Evolutionary conservation across 345 rosid genomes (phyloP), one percentile per base, ranked within the genome.

Genomic region (Hibiscus syriacus): DNA sequence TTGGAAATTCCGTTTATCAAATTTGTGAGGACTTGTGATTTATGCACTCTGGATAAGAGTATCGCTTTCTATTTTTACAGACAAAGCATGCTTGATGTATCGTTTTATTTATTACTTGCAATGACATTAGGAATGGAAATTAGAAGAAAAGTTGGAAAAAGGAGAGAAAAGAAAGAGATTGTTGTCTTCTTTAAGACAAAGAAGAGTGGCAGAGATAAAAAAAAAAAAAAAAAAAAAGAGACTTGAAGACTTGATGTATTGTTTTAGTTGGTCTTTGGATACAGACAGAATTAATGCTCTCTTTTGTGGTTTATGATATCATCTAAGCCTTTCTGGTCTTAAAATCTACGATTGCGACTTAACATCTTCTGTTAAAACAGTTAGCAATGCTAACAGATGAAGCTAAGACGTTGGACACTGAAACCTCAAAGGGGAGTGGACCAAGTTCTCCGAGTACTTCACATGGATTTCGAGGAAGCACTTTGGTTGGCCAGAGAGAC

Each of bases 351-450:
- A 4, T 17, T 2, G 43, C 10, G 25, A 67, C 53, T 70, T 20
- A 34, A 53, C 20, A 34, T n/a, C 14, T 22, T 59, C 43, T 63
- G 16, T 46, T 75, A 62, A 55, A 75, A 79, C 85, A 90, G 96
- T 74, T 88, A 41, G 78, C 81, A 49, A 74, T 78, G 89, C 74
- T 89, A 73, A 76, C 19, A 2, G 81, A 83, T 2, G 96, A 94
- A 83, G 87, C 89, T 2, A 84, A 83, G 78, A 71, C 11, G 59
- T 75, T 88, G 78, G 98, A 89, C 80, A 66, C 74, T 38, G 89
- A 87, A 74, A 74, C 69, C 49, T 46, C 55, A 0, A 83, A 62
- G 77, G 84, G 71, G 26, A 78, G 75, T 17, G 86, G 79, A 23
- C 54, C 81, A 1, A 73, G 78, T 71, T 77, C 84, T 41, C 78